A percentile compares a stretch with the other conserved stretches of the same genome.
phyloP scores from a whole-genome alignment of 352 stramenopile species.

The Pythium monospermum region DNA sequence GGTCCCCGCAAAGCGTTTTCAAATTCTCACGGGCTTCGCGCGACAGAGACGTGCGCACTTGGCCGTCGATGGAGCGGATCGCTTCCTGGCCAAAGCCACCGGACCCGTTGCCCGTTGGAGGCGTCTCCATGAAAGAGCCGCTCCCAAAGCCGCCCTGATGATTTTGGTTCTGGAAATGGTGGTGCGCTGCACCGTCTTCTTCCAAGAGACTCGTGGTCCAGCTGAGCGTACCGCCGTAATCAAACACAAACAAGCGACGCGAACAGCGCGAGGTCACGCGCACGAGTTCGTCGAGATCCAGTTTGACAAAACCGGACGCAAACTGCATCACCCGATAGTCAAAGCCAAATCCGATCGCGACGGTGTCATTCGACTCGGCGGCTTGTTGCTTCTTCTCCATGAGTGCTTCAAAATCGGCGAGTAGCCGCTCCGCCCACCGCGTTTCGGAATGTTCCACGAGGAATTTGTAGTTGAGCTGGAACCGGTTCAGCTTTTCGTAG shows the following conservation, averaged over 20 bases:
- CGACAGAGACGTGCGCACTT: conserved; percentile 63
- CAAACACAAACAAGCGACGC: conserved; percentile 92
- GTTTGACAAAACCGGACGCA: conserved; percentile 88
- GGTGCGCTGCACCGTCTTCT: conserved; percentile 35
- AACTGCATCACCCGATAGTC: conserved; percentile 96
- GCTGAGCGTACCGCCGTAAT: conserved; percentile 97
- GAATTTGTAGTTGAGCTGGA: conserved; percentile 85
- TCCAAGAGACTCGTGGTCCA: conserved; percentile 61
- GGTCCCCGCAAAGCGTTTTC: conserved; percentile 44
- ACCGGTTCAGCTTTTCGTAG: conserved; percentile 69
- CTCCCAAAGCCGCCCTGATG: neutral
- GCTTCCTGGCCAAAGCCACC: conserved; percentile 25
- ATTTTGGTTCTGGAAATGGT: conserved; percentile 5
- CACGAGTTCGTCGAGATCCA: conserved; percentile 88
- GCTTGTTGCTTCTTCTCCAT: conserved; percentile 32
- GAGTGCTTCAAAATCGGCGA: conserved; percentile 92
- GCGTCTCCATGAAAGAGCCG: neutral
- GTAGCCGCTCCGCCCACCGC: conserved; percentile 92
- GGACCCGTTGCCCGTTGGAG: neutral
- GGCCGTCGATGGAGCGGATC: conserved; percentile 58
- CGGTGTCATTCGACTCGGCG: conserved; percentile 47
- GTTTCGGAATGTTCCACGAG: conserved; percentile 70
- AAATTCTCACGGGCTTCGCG: conserved; percentile 51
- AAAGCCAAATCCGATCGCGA: conserved; percentile 93
- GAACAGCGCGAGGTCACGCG: conserved; percentile 61